Evolutionary conservation across 2,329 filamentous ascomycete species (phyloP), one percentile per base, ranked within the genome.

Genomic region (Knufia petricola): DNA sequence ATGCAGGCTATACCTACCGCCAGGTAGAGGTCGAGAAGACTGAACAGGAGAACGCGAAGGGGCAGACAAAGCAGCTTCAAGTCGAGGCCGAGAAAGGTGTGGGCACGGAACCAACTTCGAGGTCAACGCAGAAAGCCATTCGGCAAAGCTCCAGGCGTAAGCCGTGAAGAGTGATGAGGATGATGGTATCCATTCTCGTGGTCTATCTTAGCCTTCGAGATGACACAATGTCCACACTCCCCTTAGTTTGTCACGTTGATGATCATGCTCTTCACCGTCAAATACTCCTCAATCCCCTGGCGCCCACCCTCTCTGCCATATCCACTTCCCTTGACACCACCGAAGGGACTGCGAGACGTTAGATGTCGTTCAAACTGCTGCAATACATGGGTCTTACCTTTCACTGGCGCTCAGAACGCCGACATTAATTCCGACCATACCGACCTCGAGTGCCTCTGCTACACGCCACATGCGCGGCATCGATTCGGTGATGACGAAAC

Each of bases 401-500:
- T 54, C 56, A 17, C 48, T 49, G 3, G 52, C 55, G 19, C 47
- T 50, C 13, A 59, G 37, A 34, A 58, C 4, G 3, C 57, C 73
- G 2, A 72, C 74, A 57, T 76, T 76, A 34, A 75, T 55, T 48
- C 86, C 87, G 1, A 94, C 79, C 87, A 94, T 94, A 46, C 87
- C 87, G 1, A 90, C 85, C 63, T 94, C 84, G 32, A 94, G 69
- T 13, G 75, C 74, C 67, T 85, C 82, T 0, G 81, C 78, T 0
- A 86, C 82, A 68, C 60, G 76, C 70, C 10, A 84, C 52, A 59
- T 85, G 76, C 43, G 69, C 67, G 4, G 78, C 55, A 46, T 66
- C 56, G 41, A 61, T 55, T 55, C 59, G 37, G 69, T 75, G 68
- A 77, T 82, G 0, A 83, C 72, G 0, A 77, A 78, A 2, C 75